Base-by-base conservation (phyloP, 306 rosid genomes). In the Trifolium pratense region DNA sequence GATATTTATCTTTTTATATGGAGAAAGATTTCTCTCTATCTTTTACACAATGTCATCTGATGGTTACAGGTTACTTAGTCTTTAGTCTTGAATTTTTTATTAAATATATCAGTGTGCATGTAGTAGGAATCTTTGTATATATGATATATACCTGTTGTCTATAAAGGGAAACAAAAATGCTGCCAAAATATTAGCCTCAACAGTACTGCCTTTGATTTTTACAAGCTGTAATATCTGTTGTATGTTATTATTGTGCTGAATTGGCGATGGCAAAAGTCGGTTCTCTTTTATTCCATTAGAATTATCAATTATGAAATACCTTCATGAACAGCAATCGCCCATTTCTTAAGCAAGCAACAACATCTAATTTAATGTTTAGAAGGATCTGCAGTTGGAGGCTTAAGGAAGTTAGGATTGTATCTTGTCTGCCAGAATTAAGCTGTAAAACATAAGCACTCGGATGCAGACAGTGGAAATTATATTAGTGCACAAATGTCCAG, bases 401-500 rank as follows among this genome's bases (percentile, higher is more conserved):
- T 14, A 9, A 39, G 57, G 59, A 70, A 78, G 49, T 39, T 46
- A 23, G 15, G 21, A 14, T 46, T 71, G 40, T 72, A 66, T 46
- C 49, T 56, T 67, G 31, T 56, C 23, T 68, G 43, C 55, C 1
- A n/a, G 16, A 45, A 13, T 70, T 60, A 11, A 16, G 39, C 25
- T 51, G 46, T 23, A 9, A 63, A 10, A 6, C 36, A 46, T 65
- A 46, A 52, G 72, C 66, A 37, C 64, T 37, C 17, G 9, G 43
- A 49, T 66, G 25, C 76, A 21, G 57, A 64, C 32, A 59, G 64
- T 48, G 13, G 73, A 60, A 49, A 26, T 57, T 65, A 56, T 31
- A 13, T 29, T 29, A 29, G 42, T 26, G 20, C 21, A 5, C 48
- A 74, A 17, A 17, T 29, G 18, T 74, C 12, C 15, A 59, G 12